These are phyloP conservation scores for Solanum habrochaites DNA, from an alignment of 257 asterid genomes.

Conservation along the genomic window DNA sequence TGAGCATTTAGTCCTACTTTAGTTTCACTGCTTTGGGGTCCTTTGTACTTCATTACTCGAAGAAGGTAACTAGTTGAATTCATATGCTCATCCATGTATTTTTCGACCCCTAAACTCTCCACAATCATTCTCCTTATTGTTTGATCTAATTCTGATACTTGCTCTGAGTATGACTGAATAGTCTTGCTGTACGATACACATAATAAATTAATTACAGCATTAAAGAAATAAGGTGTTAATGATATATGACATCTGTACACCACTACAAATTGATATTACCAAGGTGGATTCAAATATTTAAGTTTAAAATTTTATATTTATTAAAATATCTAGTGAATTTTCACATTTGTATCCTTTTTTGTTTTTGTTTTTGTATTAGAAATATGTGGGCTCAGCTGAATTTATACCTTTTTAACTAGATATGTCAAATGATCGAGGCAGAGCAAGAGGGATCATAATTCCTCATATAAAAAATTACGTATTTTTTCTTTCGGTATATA, in stretches of 20 bases:
- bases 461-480: no score
- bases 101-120: slow-evolving; percentile 32
- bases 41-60: slow-evolving; percentile 40
- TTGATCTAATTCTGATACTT: slow-evolving; percentile 28
- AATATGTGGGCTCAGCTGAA: background rate
- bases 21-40: slow-evolving; percentile 16
- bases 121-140: slow-evolving; percentile 32
- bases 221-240: background rate
- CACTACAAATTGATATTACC: no score
- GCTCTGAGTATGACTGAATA: slow-evolving; percentile 12
- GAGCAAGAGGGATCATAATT: no score
- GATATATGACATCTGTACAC: background rate
- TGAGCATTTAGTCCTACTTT: slow-evolving; percentile 33
- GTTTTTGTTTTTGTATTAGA: fast-evolving
- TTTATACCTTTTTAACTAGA: background rate
- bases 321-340: background rate
- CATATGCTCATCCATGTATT: slow-evolving; percentile 41
- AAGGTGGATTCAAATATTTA: background rate
- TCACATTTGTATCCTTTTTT: background rate
- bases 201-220: background rate
- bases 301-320: no score
- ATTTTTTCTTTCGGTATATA: no score
- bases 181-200: slow-evolving; percentile 15
- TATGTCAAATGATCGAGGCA: background rate
- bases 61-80: slow-evolving; percentile 30